Evolutionary conservation across 2,329 filamentous ascomycete species (phyloP).

Genomic region (Harringtonia lauricola): DNA sequence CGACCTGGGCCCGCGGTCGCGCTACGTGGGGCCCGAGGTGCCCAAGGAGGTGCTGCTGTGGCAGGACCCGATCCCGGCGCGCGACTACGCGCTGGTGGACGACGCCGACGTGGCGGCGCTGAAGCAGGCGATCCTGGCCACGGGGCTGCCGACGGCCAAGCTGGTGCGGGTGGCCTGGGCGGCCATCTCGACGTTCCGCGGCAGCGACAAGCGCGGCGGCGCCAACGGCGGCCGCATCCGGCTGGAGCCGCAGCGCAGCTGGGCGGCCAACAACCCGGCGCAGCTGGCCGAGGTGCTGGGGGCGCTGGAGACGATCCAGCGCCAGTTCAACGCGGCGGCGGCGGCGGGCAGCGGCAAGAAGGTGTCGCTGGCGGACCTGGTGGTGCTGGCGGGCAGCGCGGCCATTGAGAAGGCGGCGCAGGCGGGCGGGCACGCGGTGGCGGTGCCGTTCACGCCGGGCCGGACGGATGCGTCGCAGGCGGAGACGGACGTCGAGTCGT

Average conservation of each 20-base stretch:
- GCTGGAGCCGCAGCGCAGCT: slow-evolving; percentile 59
- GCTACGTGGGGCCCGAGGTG: slow-evolving; percentile 66
- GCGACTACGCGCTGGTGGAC: slow-evolving; percentile 46
- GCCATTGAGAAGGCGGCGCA: slow-evolving; percentile 61
- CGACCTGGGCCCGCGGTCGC: slow-evolving; percentile 61
- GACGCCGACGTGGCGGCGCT: slow-evolving; percentile 52
- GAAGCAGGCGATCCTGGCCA: slow-evolving; percentile 56
- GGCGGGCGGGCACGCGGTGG: slow-evolving; percentile 20
- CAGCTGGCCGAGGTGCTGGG: slow-evolving; percentile 51
- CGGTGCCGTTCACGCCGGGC: slow-evolving; percentile 63
- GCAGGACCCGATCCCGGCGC: slow-evolving; percentile 61
- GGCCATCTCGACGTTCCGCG: slow-evolving; percentile 61
- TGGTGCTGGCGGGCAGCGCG: slow-evolving; percentile 61
- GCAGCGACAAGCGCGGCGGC: slow-evolving; percentile 70
- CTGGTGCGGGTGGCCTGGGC: slow-evolving; percentile 59
- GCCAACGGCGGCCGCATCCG: slow-evolving; percentile 72
- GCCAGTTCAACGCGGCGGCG: slow-evolving; percentile 44
- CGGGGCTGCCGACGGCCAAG: slow-evolving; percentile 48
- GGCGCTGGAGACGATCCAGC: slow-evolving; percentile 53
- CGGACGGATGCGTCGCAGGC: slow-evolving; percentile 62
- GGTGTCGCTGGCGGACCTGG: slow-evolving; percentile 68
- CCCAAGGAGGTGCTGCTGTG: slow-evolving; percentile 59
- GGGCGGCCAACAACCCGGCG: slow-evolving; percentile 63
- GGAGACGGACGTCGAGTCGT: slow-evolving; percentile 56
- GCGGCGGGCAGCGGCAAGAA: slow-evolving; percentile 47